These are phyloP conservation scores for Fusarium sp. DNA, from an alignment of 2,329 filamentous ascomycete genomes.

Conservation along the genomic window DNA sequence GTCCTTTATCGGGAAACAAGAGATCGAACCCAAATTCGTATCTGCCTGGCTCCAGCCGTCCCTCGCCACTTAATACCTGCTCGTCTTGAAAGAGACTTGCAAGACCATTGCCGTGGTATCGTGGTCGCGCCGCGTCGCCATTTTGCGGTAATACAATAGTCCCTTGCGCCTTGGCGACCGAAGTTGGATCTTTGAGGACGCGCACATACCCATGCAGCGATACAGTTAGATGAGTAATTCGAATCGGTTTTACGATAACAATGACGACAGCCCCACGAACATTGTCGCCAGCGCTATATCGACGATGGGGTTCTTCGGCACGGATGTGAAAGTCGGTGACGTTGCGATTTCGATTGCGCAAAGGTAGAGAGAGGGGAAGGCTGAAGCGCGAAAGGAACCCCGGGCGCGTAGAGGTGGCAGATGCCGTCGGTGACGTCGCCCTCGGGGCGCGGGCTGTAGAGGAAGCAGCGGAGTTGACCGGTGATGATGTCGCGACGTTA, in stretches of 20 bases:
- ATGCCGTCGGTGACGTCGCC: slow-evolving; percentile 39
- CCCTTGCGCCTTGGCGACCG: slow-evolving; percentile 63
- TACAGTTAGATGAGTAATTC: slow-evolving; percentile 83
- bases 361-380: slow-evolving; percentile 61
- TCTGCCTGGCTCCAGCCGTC: slow-evolving; percentile 76
- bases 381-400: slow-evolving; percentile 64
- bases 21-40: slow-evolving; percentile 85
- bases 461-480: slow-evolving; percentile 52
- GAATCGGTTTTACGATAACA: slow-evolving; percentile 77
- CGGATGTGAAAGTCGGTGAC: slow-evolving; percentile 83
- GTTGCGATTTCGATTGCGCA: slow-evolving; percentile 68
- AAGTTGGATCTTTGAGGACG: slow-evolving; percentile 77
- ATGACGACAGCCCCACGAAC: slow-evolving; percentile 79
- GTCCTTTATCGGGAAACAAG: slow-evolving; percentile 72
- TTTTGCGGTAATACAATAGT: slow-evolving; percentile 56
- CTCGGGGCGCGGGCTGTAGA: slow-evolving; percentile 44
- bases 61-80: slow-evolving; percentile 81
- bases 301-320: slow-evolving; percentile 80
- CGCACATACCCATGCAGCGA: slow-evolving; percentile 82
- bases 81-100: slow-evolving; percentile 88
- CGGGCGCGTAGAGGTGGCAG: slow-evolving; percentile 45
- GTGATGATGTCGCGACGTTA: slow-evolving; percentile 50
- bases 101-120: slow-evolving; percentile 80
- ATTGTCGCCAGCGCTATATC: slow-evolving; percentile 79
- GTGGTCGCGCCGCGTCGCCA: slow-evolving; percentile 55